Evolutionary conservation across 768 basidiomycete species (phyloP).

Genomic region (Boletus fagicola): DNA sequence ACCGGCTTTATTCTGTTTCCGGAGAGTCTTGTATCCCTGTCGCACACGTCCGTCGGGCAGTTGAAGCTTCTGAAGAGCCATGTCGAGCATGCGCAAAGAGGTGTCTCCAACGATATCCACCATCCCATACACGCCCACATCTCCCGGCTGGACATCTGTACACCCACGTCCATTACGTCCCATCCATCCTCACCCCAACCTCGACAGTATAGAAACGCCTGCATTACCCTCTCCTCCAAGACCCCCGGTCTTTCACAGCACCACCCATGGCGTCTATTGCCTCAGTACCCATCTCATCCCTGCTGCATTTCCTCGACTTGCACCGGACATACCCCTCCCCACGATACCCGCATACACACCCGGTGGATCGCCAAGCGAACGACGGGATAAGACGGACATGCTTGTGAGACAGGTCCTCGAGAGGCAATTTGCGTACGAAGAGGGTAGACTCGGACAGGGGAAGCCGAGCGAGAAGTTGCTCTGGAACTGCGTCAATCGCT

Average conservation of each 20-base stretch:
- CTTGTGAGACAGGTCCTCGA: conserved; percentile 22
- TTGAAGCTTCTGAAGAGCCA: background rate
- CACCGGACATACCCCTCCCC: conserved; percentile 24
- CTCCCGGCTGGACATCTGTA: conserved; percentile 17
- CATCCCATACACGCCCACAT: conserved; percentile 20
- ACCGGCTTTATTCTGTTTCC: background rate
- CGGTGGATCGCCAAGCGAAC: background rate
- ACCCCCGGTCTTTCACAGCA: conserved; percentile 19
- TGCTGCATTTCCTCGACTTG: conserved; percentile 27
- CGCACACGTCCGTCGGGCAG: background rate
- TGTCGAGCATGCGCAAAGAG: background rate
- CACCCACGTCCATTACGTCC: conserved; percentile 24
- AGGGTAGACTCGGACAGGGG: conserved; percentile 15
- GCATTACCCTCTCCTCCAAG: conserved; percentile 23
- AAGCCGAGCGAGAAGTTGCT: conserved; percentile 37
- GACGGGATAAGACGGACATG: conserved; percentile 8
- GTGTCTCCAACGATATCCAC: conserved; percentile 9
- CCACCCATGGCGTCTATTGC: conserved; percentile 14
- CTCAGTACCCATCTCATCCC: conserved; percentile 33
- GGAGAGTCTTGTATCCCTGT: background rate
- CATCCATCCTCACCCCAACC: conserved; percentile 13
- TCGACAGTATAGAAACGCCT: conserved; percentile 9
- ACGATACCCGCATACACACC: conserved; percentile 15
- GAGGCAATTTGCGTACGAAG: conserved; percentile 11
- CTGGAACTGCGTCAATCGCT: conserved; percentile 76